Evolutionary conservation across 2,329 filamentous ascomycete species (phyloP), one percentile per base, ranked within the genome.

Genomic region (Dryadomyces sulphureus): DNA sequence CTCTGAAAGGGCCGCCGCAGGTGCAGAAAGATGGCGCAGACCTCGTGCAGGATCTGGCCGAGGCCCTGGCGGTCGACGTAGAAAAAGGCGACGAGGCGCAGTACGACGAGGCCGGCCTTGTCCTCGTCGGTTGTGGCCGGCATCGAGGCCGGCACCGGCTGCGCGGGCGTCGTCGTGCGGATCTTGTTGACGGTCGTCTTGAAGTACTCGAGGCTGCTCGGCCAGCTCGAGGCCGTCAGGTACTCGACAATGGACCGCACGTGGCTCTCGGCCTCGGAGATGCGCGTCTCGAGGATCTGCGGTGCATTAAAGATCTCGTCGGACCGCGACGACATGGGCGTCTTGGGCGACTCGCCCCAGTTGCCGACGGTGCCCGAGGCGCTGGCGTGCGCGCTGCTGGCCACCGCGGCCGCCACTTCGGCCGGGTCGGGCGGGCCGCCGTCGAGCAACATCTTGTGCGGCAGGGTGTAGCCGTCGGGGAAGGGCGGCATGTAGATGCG

Each of bases 21-120:
- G 57, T 82, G 78, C 40, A 82, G 65, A 57, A 81, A 83, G 55
- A 71, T 77, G 20, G 76, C 77, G 57, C 76, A 79, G 34, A 83
- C 65, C 59, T 84, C 79, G 53, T 81, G 76, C 34, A 83, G 71
- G 45, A 83, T 57, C 19, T 73, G 59, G 35, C 75, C 71, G 14
- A 84, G 65, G 60, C 79, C 81, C 40, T 69, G 65, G 36, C 67
- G 67, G 54, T 82, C 77, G 19, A 81, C 72, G 75, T 77, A 81
- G 53, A 79, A 73, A 55, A 72, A 79, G 16, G 75, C 72, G 22
- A 82, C 62, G 30, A 81, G 65, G 34, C 75, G 69, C 41, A 83
- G 59, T 11, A 74, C 65, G 17, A 76, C 66, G 12, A 81, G 63
- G 2, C 72, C 66, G 21, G 60, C 54, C 49, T 62, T 65, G 50